Conservation (phyloP, 2,329 filamentous ascomycete species). For the Metarhizium anisopliae region DNA sequence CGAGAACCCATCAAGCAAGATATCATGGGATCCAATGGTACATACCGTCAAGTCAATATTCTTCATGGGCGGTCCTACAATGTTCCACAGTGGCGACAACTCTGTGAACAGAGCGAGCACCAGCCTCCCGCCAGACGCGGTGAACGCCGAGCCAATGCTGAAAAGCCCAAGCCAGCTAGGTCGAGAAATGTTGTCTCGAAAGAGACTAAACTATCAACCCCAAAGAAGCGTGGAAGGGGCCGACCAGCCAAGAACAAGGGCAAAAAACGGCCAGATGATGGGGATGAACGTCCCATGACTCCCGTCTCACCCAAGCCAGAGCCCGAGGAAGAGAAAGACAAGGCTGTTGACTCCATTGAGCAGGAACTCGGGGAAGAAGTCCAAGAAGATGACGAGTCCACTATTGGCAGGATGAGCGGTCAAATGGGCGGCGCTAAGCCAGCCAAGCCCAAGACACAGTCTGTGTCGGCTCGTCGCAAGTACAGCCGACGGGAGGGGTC, state of each 20-base stretch:
- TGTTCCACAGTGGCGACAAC: constrained; percentile 85
- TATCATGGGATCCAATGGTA: constrained; percentile 91
- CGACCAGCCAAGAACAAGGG: constrained; percentile 28
- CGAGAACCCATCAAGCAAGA: constrained; percentile 98
- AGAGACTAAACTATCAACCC: constrained; percentile 20
- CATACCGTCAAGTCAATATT: constrained; percentile 94
- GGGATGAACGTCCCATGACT: constrained; percentile 48
- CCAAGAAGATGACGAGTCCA: constrained; percentile 34
- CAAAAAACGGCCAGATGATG: constrained; percentile 28
- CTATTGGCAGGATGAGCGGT: constrained; percentile 19
- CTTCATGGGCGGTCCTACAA: constrained; percentile 95
- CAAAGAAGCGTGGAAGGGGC: constrained; percentile 32
- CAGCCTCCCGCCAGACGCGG: constrained; percentile 89
- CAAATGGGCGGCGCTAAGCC: constrained; percentile 42
- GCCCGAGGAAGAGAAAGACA: constrained; percentile 18
- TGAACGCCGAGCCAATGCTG: constrained; percentile 58
- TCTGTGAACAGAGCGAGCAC: constrained; percentile 92
- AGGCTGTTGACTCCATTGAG: constrained; percentile 40
- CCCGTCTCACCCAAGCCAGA: constrained; percentile 45
- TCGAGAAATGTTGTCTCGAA: constrained; percentile 27
- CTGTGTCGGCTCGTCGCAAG: constrained; percentile 78
- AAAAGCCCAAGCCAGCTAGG: constrained; percentile 38
- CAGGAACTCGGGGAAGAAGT: constrained; percentile 33
- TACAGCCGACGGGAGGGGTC: constrained; percentile 72
- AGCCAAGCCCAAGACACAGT: constrained; percentile 55